These are phyloP conservation scores for Lagenaria siceraria DNA, from an alignment of 306 rosid species.

Conservation along the genomic window DNA sequence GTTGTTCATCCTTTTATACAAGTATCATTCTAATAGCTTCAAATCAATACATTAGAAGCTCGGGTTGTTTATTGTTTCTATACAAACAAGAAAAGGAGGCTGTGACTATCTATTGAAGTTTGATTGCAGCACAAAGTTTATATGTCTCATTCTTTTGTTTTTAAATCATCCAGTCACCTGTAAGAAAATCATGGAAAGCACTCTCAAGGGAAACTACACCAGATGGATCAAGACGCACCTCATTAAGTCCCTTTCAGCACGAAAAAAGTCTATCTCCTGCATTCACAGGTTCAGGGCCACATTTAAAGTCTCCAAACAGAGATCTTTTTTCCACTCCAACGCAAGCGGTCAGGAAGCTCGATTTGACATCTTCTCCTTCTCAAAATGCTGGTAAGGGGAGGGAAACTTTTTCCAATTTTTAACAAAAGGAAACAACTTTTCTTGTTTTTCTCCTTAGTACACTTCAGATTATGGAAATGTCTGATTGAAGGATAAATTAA, in stretches of 20 bases:
- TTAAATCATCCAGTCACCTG: conserved; percentile 37
- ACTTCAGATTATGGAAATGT: background rate
- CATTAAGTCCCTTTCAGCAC: conserved; percentile 38
- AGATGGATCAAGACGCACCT: conserved; percentile 39
- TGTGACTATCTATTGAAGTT: background rate
- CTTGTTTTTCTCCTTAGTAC: background rate
- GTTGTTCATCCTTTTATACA: background rate
- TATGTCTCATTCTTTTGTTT: conserved; percentile 8
- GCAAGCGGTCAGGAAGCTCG: conserved; percentile 33
- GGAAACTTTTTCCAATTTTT: background rate
- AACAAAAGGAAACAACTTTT: background rate
- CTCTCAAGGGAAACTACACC: conserved; percentile 53
- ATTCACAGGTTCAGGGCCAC: conserved; percentile 29
- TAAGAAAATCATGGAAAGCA: conserved; percentile 41
- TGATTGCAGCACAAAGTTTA: background rate
- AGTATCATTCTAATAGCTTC: background rate
- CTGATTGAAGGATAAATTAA: background rate
- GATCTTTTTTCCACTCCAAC: conserved; percentile 20
- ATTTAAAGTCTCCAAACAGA: conserved; percentile 26
- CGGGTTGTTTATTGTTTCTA: background rate
- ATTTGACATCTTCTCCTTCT: conserved; percentile 41
- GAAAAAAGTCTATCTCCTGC: conserved; percentile 66
- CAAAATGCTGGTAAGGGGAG: conserved; percentile 34
- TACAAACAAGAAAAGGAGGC: background rate
- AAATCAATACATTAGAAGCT: background rate